These are phyloP conservation scores for Benincasa hispida DNA, from an alignment of 306 rosid genomes.

Conservation along the genomic window DNA sequence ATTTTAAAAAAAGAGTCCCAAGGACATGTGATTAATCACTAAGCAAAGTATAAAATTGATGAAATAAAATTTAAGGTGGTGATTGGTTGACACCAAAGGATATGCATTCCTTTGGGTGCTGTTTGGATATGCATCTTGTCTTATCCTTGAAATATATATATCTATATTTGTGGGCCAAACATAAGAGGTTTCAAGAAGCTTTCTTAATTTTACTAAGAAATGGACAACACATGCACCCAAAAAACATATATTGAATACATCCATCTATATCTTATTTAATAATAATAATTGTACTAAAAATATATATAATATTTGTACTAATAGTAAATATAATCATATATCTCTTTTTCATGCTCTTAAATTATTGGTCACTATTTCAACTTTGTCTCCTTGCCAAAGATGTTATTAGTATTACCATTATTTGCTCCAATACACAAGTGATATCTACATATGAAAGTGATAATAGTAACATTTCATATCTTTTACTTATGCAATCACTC, in stretches of 20 bases:
- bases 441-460: too few relatives aligned
- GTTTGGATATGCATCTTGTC: neutral
- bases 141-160: neutral
- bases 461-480: too few relatives aligned
- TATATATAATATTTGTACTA: neutral
- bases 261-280: neutral
- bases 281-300: too few relatives aligned
- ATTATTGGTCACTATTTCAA: neutral
- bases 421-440: too few relatives aligned
- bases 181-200: slow-evolving; percentile 5
- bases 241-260: neutral
- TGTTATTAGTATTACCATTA: neutral
- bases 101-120: neutral
- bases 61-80: neutral
- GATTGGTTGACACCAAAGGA: neutral
- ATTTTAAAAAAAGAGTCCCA: neutral
- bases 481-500: too few relatives aligned
- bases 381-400: neutral
- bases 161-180: neutral
- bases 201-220: neutral
- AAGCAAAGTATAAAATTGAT: neutral
- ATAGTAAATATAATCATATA: neutral
- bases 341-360: neutral
- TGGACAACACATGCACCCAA: neutral
- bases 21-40: neutral